Evolutionary conservation across 1,139 yeast species (phyloP), one percentile per base, ranked within the genome.

Genomic region (Lodderomyces margitis): DNA sequence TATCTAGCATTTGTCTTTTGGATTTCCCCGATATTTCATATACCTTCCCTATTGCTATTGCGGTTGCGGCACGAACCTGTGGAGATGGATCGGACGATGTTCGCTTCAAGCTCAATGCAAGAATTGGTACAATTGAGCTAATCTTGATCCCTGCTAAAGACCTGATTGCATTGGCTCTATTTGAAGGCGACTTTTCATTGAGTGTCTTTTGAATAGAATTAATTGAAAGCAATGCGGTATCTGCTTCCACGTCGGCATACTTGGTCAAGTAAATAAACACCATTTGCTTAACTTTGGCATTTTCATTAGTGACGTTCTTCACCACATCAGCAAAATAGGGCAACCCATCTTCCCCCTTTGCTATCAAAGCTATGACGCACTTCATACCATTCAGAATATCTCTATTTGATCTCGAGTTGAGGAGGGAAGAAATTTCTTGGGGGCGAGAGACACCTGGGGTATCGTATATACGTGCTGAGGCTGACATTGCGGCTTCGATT

Each of bases 161-260:
- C 42, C 92, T 74, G 38, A 94, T 75, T 0, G 96, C 85, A 44
- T 85, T 68, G 2, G 94, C 79, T 50, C 98, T 70, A 15, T 75
- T 69, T 11, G 77, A 73, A 0, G 95, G 84, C 45, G 75, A 77
- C 48, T 81, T 78, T 54, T 89, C 96, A 19, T 75, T 72, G 33
- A 92, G 66, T 1, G 87, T 74, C 59, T 87, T 88, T 59, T 94
- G 98, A 37, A 94, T 86, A 0, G 97, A 87, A 62, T 94, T 94
- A 52, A 94, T 86, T 0, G 96, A 82, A 39, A 94, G 69, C 24
- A 94, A 71, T 1, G 98, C 95, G 14, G 88, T 74, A 59, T 91
- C 96, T 4, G 95, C 96, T 52, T 88, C 92, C 38, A 74, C 67
- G 49, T 87, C 95, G 11, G 96, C 95, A 59, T 81, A 91, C 41